Base-by-base conservation (phyloP, 2,329 filamentous ascomycete species). In the Fusarium newnesense region DNA sequence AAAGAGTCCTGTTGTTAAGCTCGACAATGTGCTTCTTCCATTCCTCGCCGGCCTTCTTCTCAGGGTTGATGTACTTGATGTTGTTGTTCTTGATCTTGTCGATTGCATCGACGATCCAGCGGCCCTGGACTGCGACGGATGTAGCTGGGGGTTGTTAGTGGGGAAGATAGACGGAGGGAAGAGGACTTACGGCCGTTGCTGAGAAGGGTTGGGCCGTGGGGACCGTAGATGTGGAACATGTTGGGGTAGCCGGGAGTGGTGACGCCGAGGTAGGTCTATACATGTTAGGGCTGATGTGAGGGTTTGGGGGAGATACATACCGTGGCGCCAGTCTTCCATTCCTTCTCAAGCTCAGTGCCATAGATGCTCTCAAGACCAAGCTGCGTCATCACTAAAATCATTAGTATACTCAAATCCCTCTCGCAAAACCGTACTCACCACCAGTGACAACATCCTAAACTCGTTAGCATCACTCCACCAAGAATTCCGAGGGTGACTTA, bases 161-260 rank as follows among this genome's bases (percentile, higher is more conserved):
- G 26, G 8, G 30, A 4, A 7, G 11, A 19, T 19, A 11, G 4
- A 15, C n/a, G 4, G 13, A 2, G 4, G 28, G n/a, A 3, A 21
- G 16, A 2, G 3, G 7, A 34, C 60, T 60, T 30, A 64, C 60
- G 89, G 0, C 88, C 89, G 72, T 91, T 91, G 75, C 83, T 79
- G 9, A 90, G 80, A 0, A 87, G 83, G 0, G 88, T 90, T 0
- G 89, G 89, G 0, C 82, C 87, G n/a, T 91, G 89, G 2, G 85
- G 81, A 0, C 88, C 88, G 75, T 90, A 90, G 54, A 87, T 80
- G 70, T 85, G 81, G 78, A 87, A 87, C 84, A 87, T 86, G 75
- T 87, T 87, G 37, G 85, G 85, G 54, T 84, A 87, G 19, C 83
- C 84, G 54, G 76, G 75, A 40, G 85, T 81, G 0, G 83, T 84